phyloP scores from a whole-genome alignment of 257 asterid genomes.

The Haberlea rhodopensis region DNA sequence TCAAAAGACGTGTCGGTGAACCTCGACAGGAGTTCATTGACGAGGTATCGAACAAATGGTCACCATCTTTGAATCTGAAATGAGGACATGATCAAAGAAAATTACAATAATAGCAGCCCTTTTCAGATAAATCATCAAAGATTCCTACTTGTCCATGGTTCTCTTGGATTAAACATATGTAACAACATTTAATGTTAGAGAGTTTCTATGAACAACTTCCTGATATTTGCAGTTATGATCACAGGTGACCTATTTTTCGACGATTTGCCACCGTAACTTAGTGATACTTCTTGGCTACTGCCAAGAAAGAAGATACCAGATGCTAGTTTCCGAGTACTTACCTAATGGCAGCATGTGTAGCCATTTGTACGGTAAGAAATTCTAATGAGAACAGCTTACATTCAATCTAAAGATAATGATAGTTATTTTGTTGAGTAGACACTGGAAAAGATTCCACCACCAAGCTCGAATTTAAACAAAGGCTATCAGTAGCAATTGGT shows the following conservation, averaged over 20 bases:
- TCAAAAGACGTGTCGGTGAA: constrained; percentile 49
- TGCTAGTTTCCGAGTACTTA: constrained; percentile 64
- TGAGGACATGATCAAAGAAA: too few relatives aligned
- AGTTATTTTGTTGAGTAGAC: constrained; percentile 21
- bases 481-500: constrained; percentile 65
- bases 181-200: not conserved
- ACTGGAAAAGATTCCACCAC: constrained; percentile 38
- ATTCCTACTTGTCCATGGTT: not conserved
- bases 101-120: not conserved
- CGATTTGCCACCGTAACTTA: constrained; percentile 56
- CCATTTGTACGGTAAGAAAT: constrained; percentile 63
- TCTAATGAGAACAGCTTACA: not conserved
- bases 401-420: not conserved
- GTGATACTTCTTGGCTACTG: constrained; percentile 68
- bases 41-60: constrained; percentile 38
- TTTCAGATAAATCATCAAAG: not conserved
- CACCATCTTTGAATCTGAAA: too few relatives aligned
- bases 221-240: constrained; percentile 17
- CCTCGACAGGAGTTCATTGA: constrained; percentile 44
- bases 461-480: constrained; percentile 75
- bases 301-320: constrained; percentile 59
- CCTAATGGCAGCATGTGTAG: constrained; percentile 63
- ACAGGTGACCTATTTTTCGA: constrained; percentile 55
- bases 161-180: not conserved
- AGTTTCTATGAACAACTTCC: constrained; percentile 12